These are phyloP conservation scores for Tylopilus plumbeoviolaceoides DNA, from an alignment of 768 basidiomycete species.

Conservation along the genomic window DNA sequence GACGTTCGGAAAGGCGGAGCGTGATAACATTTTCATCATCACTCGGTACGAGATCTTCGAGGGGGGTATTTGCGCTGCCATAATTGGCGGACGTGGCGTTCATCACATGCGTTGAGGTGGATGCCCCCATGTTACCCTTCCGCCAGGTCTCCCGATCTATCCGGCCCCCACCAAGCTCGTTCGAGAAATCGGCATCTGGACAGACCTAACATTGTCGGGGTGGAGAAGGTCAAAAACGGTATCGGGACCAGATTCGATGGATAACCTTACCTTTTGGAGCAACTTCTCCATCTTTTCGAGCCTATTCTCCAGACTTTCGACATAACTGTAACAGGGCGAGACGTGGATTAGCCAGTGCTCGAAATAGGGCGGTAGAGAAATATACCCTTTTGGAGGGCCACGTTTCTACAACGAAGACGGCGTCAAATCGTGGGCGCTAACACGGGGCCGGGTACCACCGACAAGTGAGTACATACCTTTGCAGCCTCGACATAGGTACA, in stretches of 20 bases:
- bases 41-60: conserved; percentile 24
- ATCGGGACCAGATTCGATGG: background rate
- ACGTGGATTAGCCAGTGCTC: background rate
- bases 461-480: conserved; percentile 36
- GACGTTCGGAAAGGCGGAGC: conserved; percentile 20
- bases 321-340: conserved; percentile 40
- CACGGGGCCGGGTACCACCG: background rate
- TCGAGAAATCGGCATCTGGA: conserved; percentile 59
- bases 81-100: conserved; percentile 10
- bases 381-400: conserved; percentile 36
- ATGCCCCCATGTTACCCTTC: conserved; percentile 10
- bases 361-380: background rate
- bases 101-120: conserved; percentile 12
- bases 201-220: conserved; percentile 44
- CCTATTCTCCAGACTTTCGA: conserved; percentile 58
- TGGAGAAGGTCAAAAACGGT: background rate
- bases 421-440: background rate
- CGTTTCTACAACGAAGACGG: conserved; percentile 31
- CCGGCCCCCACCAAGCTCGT: conserved; percentile 46
- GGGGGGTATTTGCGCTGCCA: background rate
- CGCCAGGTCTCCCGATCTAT: conserved; percentile 39
- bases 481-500: conserved; percentile 57
- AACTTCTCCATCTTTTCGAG: conserved; percentile 64
- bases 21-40: conserved; percentile 27
- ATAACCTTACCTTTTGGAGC: conserved; percentile 41